Evolutionary conservation across 108 stramenopile genomes (phyloP).

Genomic region (Aurantiochytrium sp.): DNA sequence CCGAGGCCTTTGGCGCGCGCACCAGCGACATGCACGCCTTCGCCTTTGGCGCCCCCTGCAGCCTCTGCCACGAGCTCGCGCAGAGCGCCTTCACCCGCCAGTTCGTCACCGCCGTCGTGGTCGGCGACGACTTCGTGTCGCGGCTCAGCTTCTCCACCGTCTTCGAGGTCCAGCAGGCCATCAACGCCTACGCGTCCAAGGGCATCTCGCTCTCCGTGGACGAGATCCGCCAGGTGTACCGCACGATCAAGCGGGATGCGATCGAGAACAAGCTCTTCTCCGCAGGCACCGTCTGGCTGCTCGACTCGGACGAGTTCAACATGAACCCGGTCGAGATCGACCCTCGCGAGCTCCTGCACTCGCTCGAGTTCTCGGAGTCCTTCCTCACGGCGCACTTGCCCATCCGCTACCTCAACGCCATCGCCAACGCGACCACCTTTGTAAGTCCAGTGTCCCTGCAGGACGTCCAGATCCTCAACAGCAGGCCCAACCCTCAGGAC

Average conservation of each 20-base stretch:
- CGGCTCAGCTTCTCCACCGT: background rate
- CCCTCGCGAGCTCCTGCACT: constrained; percentile 14
- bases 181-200: background rate
- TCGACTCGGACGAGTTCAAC: constrained; percentile 19
- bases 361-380: background rate
- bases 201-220: background rate
- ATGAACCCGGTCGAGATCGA: background rate
- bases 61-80: constrained; percentile 2
- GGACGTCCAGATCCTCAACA: background rate
- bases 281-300: constrained; percentile 8
- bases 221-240: background rate
- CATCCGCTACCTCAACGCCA: constrained; percentile 3
- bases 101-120: background rate
- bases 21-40: background rate
- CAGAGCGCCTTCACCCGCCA: background rate
- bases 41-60: constrained; percentile 28
- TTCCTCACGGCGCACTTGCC: background rate
- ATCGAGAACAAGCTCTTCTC: background rate
- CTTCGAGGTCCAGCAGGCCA: background rate
- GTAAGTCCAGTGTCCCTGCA: background rate
- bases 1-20: background rate
- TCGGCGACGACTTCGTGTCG: constrained; percentile 27
- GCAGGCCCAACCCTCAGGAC: background rate
- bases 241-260: background rate
- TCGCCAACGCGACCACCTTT: background rate